Percentiles rank a stretch among this genome's conserved stretches.
Evolutionary conservation across 2,329 filamentous ascomycete species (phyloP).

Genomic region (Mariannaea elegans): DNA sequence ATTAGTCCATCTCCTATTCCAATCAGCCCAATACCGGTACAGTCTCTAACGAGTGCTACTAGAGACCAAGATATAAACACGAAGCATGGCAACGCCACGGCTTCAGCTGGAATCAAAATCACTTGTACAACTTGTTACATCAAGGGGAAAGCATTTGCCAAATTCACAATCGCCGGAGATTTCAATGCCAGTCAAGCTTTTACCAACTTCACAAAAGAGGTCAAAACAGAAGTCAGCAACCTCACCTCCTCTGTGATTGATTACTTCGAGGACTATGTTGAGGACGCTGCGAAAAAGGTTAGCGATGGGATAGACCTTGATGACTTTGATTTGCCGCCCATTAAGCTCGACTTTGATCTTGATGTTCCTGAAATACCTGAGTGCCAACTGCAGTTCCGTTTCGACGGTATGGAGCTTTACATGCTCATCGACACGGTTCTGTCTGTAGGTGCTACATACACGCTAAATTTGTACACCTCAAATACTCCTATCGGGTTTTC

Average conservation of each 20-base stretch:
- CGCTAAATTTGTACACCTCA: conserved; percentile 23
- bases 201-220: conserved; percentile 10
- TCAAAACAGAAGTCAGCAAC: conserved; percentile 42
- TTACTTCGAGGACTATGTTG: conserved; percentile 19
- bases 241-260: neutral
- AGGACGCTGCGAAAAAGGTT: conserved; percentile 2
- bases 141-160: conserved; percentile 19
- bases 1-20: neutral
- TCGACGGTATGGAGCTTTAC: conserved; percentile 26
- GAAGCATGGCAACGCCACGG: neutral
- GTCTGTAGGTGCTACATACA: conserved; percentile 21
- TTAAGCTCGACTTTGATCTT: conserved; percentile 20
- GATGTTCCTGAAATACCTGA: conserved; percentile 22
- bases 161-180: conserved; percentile 3
- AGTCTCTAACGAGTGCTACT: neutral
- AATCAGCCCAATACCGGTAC: no score
- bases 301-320: conserved; percentile 22
- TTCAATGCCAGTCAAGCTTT: conserved; percentile 15
- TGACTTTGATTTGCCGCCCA: conserved; percentile 19
- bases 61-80: conserved; percentile 14
- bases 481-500: conserved; percentile 9
- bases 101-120: conserved; percentile 22
- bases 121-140: conserved; percentile 31
- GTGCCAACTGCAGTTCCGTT: conserved; percentile 21
- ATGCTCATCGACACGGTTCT: conserved; percentile 26